Percentiles rank a stretch among this genome's conserved stretches.
These are phyloP conservation scores for Saitozyma sp. DNA, from an alignment of 768 basidiomycete species.

Conservation along the genomic window DNA sequence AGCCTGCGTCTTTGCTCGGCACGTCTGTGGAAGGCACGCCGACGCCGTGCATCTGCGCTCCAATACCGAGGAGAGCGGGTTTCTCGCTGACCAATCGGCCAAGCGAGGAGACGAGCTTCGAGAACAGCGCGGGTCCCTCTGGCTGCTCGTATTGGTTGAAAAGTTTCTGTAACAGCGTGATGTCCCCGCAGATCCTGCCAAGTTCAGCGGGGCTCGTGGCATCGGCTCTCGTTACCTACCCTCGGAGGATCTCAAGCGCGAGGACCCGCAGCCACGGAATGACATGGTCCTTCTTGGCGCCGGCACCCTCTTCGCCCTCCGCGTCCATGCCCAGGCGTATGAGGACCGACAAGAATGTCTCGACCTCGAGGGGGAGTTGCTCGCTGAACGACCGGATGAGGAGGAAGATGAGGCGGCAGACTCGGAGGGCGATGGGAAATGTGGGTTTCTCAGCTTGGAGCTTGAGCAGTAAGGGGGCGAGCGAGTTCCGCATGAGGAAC, in stretches of 20 bases:
- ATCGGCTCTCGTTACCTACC: conserved; percentile 46
- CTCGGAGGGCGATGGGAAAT: conserved; percentile 85
- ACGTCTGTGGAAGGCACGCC: conserved; percentile 57
- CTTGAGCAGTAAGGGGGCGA: conserved; percentile 85
- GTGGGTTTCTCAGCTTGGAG: conserved; percentile 72
- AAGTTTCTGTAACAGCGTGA: conserved; percentile 31
- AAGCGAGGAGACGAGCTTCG: conserved; percentile 73
- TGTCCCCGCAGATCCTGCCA: conserved; percentile 47
- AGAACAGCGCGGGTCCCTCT: conserved; percentile 39
- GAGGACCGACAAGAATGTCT: conserved; percentile 72
- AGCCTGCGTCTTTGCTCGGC: conserved; percentile 18
- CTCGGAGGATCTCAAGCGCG: conserved; percentile 88
- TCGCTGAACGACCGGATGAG: conserved; percentile 85
- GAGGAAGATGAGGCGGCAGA: conserved; percentile 89
- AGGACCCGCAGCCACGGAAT: conserved; percentile 88
- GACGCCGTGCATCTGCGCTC: conserved; percentile 75
- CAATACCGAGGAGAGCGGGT: conserved; percentile 76
- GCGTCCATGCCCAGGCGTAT: conserved; percentile 55
- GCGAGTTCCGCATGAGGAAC: conserved; percentile 80
- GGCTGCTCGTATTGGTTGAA: conserved; percentile 39
- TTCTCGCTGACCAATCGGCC: conserved; percentile 87
- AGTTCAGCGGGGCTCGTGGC: background rate
- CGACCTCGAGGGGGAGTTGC: conserved; percentile 77
- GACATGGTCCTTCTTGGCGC: conserved; percentile 17
- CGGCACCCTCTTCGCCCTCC: conserved; percentile 31